phyloP scores from a whole-genome alignment of 106 monocot genomes.

The Dioscorea dumetorum region DNA sequence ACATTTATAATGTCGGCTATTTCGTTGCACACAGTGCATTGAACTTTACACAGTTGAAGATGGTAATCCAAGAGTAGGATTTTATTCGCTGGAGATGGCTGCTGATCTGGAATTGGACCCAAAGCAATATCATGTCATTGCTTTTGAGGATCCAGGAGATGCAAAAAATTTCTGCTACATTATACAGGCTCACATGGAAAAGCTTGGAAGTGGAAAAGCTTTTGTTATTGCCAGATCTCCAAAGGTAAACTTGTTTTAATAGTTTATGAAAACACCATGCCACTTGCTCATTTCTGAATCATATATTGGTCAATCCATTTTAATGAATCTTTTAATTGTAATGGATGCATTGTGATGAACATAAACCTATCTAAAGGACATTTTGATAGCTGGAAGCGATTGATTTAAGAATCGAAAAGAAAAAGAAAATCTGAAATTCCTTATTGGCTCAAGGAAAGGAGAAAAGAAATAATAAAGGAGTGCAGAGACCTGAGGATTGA shows the following conservation, averaged over 20 bases:
- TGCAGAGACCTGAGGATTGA: too few relatives aligned
- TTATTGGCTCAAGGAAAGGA: too few relatives aligned
- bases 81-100: slow-evolving; percentile 91
- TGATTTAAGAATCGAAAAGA: too few relatives aligned
- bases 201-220: slow-evolving; percentile 64
- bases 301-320: too few relatives aligned
- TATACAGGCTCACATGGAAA: slow-evolving; percentile 71
- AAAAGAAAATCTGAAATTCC: too few relatives aligned
- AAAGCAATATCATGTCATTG: slow-evolving; percentile 85
- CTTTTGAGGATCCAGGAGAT: slow-evolving; percentile 77
- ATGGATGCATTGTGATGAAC: too few relatives aligned
- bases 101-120: slow-evolving; percentile 74
- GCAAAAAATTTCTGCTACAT: slow-evolving; percentile 80
- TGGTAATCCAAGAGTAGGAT: slow-evolving; percentile 50
- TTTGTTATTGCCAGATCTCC: slow-evolving; percentile 82
- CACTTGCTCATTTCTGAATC: too few relatives aligned
- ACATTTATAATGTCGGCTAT: neutral
- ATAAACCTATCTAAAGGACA: too few relatives aligned
- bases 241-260: slow-evolving; percentile 36
- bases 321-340: too few relatives aligned
- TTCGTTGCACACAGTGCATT: slow-evolving; percentile 52
- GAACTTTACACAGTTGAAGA: slow-evolving; percentile 73
- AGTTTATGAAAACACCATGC: too few relatives aligned
- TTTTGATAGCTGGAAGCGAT: too few relatives aligned
- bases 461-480: too few relatives aligned